Conservation (phyloP, 2,329 filamentous ascomycete genomes). For the Aspergillus viridinutans region DNA sequence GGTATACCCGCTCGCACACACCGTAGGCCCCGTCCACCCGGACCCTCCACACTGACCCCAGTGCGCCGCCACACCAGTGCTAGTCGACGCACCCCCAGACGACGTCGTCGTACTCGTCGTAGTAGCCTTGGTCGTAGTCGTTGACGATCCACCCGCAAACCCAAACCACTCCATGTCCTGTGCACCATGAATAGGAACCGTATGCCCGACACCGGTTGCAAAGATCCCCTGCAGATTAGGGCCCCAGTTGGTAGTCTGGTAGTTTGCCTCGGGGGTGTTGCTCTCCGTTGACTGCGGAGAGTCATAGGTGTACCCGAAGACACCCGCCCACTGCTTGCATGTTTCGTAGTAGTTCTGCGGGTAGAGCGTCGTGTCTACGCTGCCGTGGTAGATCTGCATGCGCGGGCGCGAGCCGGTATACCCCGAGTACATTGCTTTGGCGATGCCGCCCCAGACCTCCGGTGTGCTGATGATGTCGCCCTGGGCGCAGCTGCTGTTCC, state of each 20-base stretch:
- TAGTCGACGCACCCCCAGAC: not conserved
- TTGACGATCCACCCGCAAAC: slow-evolving; percentile 4
- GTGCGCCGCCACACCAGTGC: not conserved
- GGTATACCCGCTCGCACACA: not conserved
- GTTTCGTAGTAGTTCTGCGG: slow-evolving; percentile 56
- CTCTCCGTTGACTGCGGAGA: slow-evolving; percentile 9
- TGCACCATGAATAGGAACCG: slow-evolving; percentile 16
- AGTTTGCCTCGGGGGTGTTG: slow-evolving; percentile 15
- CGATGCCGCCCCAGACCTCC: slow-evolving; percentile 17
- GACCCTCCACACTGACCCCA: not conserved
- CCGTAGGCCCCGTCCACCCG: not conserved
- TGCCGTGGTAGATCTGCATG: slow-evolving; percentile 58
- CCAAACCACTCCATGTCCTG: slow-evolving; percentile 25
- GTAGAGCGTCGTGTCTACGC: slow-evolving; percentile 47
- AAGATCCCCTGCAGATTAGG: slow-evolving; percentile 18
- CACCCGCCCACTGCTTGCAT: slow-evolving; percentile 53
- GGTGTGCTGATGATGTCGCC: slow-evolving; percentile 18
- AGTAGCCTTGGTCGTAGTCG: not conserved
- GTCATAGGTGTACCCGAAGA: slow-evolving; percentile 39
- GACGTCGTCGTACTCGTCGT: not conserved
- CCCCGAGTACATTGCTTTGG: slow-evolving; percentile 19
- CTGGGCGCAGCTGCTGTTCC: slow-evolving; percentile 22
- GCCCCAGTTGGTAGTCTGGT: slow-evolving; percentile 21
- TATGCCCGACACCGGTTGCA: slow-evolving; percentile 19
- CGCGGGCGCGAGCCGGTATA: slow-evolving; percentile 48